Evolutionary conservation across 495 filamentous ascomycete genomes (phyloP).

Genomic region (Talaromyces nanjingensis): DNA sequence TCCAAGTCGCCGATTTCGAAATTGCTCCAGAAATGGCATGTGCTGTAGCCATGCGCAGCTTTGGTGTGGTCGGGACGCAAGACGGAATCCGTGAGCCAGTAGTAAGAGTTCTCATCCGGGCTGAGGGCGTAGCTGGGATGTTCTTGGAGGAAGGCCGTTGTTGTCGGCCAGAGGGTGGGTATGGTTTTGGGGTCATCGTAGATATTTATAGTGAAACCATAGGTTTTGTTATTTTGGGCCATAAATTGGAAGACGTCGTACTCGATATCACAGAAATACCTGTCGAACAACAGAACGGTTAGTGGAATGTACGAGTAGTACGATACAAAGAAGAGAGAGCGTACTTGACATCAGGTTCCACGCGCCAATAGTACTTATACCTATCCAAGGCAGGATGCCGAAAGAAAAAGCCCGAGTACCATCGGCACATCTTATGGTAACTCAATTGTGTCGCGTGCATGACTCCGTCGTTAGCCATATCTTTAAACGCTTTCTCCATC

Average conservation of each 20-base stretch:
- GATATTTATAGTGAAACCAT: constrained; percentile 97
- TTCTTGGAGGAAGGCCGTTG: constrained; percentile 74
- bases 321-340: not conserved
- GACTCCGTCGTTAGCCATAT: constrained; percentile 75
- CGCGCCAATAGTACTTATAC: constrained; percentile 94
- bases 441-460: constrained; percentile 82
- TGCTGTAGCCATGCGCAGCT: constrained; percentile 85
- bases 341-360: constrained; percentile 88
- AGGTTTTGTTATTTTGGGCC: constrained; percentile 95
- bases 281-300: not conserved
- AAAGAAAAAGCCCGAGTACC: constrained; percentile 98
- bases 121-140: constrained; percentile 72
- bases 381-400: constrained; percentile 82
- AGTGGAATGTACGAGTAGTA: not conserved
- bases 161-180: constrained; percentile 87
- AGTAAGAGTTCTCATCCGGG: constrained; percentile 70
- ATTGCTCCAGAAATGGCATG: constrained; percentile 99
- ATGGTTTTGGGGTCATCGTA: constrained; percentile 87
- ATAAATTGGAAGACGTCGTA: constrained; percentile 99
- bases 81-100: constrained; percentile 74
- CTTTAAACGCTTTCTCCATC: constrained; percentile 75
- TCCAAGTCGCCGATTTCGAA: constrained; percentile 95
- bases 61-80: constrained; percentile 71
- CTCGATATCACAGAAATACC: constrained; percentile 96
- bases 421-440: constrained; percentile 99